Base-by-base conservation (phyloP, 192 early-diverging fungal species). In the Diversispora eburnea region DNA sequence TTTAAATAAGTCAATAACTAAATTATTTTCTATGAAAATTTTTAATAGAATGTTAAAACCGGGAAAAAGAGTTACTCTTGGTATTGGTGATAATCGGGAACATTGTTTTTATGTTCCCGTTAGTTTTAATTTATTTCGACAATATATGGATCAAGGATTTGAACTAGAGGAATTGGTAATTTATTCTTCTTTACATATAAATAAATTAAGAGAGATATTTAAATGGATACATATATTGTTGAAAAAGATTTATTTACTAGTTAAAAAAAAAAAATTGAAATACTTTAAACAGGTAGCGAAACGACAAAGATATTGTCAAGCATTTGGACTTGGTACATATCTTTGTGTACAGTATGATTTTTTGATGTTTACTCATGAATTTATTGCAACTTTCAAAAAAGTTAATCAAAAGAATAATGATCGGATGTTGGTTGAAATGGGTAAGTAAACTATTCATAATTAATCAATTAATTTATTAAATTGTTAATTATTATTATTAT, bases 331-430 rank as follows among this genome's bases (percentile, higher is more conserved):
- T 49, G 95, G 95, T 0, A 93, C 91, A 4, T 96, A 91, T 68
- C 80, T 97, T 48, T 96, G 91, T 77, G 91, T 91, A 12, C 89
- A 91, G 75, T 95, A 91, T 74, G 93, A 97, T 67, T 96, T 97
- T 74, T 79, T 97, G 69, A 92, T 93, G 81, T 95, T 97, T 72
- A 94, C 93, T 9, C 95, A 97, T 78, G 95, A 97, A 79, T 97
- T 93, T 52, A 89, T 97, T 68, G 91, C 90, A 5, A 91, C 93
- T 0, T 82, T 97, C 56, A 84, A 88, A 19, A 94, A 94, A 71
- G 82, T 90, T 2, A 85, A 87, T 12, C 77, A 77, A 51, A 72
- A 80, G 7, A 67, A 80, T 13, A 75, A 85, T 56, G 84, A 90
- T 47, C 73, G 51, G 41, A 87, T 89, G 85, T 66, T 81, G 22